Evolutionary conservation across 163 green algal genomes (phyloP).

Genomic region (Prototheca wickerhamii): DNA sequence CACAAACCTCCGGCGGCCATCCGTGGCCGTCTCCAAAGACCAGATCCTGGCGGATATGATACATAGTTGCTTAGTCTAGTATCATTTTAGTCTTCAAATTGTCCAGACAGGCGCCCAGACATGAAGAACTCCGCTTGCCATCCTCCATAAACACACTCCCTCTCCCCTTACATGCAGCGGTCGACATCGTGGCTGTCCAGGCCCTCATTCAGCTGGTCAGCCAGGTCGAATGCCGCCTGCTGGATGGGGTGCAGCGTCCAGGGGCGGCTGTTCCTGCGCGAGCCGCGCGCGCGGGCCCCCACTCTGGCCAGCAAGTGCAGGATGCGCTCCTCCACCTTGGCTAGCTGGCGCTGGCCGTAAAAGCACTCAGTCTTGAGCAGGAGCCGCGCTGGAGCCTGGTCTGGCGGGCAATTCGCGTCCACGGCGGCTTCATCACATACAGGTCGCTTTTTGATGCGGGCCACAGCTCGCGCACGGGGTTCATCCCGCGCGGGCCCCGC

Average conservation of each 20-base stretch:
- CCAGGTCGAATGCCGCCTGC: conserved; percentile 26
- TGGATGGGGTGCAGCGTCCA: conserved; percentile 21
- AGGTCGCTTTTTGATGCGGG: too few relatives aligned
- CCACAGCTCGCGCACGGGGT: too few relatives aligned
- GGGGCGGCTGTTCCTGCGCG: not conserved
- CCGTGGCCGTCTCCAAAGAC: conserved; percentile 33
- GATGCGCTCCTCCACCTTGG: conserved; percentile 3
- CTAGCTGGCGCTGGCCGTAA: not conserved
- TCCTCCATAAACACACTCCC: not conserved
- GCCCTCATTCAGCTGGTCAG: conserved; percentile 6
- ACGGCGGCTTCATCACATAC: too few relatives aligned
- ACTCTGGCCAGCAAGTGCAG: conserved; percentile 7
- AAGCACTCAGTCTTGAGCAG: not conserved
- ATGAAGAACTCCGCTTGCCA: not conserved
- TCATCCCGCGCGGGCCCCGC: too few relatives aligned
- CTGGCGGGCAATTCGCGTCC: too few relatives aligned
- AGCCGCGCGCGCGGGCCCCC: not conserved
- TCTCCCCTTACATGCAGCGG: not conserved
- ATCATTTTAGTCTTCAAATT: not conserved
- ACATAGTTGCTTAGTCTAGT: not conserved
- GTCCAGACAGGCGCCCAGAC: conserved; percentile 4
- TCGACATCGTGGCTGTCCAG: not conserved
- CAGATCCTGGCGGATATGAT: conserved; percentile 27
- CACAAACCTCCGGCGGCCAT: conserved; percentile 56
- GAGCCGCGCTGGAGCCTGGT: not conserved